These are phyloP conservation scores for Fusarium illudens DNA, from an alignment of 2,329 filamentous ascomycete species.

Conservation along the genomic window DNA sequence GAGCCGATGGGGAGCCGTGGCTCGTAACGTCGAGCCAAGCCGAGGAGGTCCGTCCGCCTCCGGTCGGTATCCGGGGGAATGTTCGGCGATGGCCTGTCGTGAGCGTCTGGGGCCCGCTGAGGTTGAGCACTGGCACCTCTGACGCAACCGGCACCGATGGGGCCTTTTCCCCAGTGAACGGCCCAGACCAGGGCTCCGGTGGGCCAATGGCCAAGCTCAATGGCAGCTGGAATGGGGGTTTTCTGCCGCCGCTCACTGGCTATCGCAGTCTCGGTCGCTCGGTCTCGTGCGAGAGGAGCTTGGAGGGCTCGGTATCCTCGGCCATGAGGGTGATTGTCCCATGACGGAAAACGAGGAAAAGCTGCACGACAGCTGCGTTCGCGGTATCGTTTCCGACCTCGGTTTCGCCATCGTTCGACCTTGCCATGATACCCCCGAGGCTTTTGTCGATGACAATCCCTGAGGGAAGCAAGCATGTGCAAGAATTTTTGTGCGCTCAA, in stretches of 20 bases:
- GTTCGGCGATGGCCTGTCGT: conserved; percentile 35
- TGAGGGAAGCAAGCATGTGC: conserved; percentile 8
- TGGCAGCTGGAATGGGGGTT: conserved; percentile 32
- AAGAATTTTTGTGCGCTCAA: conserved; percentile 6
- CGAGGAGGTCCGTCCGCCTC: conserved; percentile 38
- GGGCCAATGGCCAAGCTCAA: conserved; percentile 30
- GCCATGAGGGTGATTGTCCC: conserved; percentile 11
- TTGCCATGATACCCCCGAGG: neutral
- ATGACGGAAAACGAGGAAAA: conserved; percentile 17
- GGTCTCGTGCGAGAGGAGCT: conserved; percentile 16
- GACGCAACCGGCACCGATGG: conserved; percentile 34
- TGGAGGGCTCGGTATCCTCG: conserved; percentile 25
- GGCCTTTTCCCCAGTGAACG: conserved; percentile 16
- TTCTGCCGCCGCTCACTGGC: conserved; percentile 21
- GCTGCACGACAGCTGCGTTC: neutral
- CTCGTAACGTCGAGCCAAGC: conserved; percentile 37
- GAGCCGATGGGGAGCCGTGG: conserved; percentile 31
- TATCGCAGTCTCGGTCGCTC: neutral
- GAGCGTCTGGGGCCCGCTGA: conserved; percentile 17
- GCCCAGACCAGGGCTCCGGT: neutral
- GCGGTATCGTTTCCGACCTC: neutral
- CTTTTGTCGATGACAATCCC: neutral
- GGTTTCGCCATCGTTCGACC: neutral
- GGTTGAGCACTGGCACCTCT: conserved; percentile 24
- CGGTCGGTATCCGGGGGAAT: conserved; percentile 42